These are phyloP conservation scores for Saturnispora serradocipensis DNA, from an alignment of 805 yeast genomes.

Conservation along the genomic window DNA sequence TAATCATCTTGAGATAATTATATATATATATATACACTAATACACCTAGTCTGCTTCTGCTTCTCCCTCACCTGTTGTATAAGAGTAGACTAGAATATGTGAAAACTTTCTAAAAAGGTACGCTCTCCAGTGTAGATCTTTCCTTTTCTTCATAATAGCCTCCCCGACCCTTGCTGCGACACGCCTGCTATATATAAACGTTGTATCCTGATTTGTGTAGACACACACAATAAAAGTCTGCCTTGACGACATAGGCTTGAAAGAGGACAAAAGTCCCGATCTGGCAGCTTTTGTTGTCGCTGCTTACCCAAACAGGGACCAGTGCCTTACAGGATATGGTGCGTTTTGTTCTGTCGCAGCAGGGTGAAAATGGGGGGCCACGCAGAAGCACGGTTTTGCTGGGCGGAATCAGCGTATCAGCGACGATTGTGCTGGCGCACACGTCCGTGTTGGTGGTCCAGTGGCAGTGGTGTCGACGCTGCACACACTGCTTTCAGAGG, in stretches of 20 bases:
- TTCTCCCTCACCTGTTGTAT: too few relatives aligned
- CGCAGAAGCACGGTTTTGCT: too few relatives aligned
- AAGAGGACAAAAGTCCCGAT: neutral
- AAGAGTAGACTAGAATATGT: too few relatives aligned
- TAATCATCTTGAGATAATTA: neutral
- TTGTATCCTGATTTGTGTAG: neutral
- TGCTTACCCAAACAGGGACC: neutral
- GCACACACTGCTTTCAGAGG: too few relatives aligned
- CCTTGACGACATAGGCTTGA: neutral
- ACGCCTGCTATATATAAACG: neutral
- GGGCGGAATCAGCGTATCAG: too few relatives aligned
- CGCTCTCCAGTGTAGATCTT: neutral
- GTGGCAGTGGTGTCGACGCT: too few relatives aligned
- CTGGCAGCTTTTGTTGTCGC: neutral
- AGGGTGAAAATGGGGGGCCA: neutral
- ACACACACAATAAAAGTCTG: neutral
- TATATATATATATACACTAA: too few relatives aligned
- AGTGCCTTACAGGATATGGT: neutral
- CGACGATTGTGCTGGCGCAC: too few relatives aligned
- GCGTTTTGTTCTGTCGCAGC: neutral
- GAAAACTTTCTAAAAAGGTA: neutral
- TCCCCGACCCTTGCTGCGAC: neutral
- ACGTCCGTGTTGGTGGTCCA: too few relatives aligned
- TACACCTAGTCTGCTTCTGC: too few relatives aligned
- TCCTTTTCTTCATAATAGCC: neutral